Evolutionary conservation across 2,329 filamentous ascomycete species (phyloP).

Genomic region (Stagonosporopsis cucurbitacearum): DNA sequence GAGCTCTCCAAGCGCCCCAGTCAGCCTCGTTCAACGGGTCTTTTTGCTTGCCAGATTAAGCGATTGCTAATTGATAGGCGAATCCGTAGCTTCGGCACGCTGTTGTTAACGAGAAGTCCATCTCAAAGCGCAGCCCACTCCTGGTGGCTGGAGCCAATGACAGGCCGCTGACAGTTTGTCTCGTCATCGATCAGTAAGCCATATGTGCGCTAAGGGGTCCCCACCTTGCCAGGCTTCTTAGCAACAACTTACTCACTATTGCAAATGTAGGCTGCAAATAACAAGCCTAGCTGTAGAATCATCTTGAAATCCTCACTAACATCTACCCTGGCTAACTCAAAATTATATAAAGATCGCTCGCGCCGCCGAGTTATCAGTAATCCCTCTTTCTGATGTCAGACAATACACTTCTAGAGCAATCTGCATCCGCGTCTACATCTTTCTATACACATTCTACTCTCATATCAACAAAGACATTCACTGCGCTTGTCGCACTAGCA

Average conservation of each 20-base stretch:
- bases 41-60: conserved; percentile 3
- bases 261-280: conserved; percentile 36
- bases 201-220: conserved; percentile 13
- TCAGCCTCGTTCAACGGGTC: neutral
- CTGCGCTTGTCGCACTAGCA: conserved; percentile 43
- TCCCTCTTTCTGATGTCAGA: conserved; percentile 39
- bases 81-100: conserved; percentile 8
- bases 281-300: conserved; percentile 29
- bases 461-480: conserved; percentile 36
- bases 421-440: conserved; percentile 16
- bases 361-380: conserved; percentile 10
- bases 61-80: neutral
- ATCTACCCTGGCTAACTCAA: conserved; percentile 13
- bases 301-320: conserved; percentile 35
- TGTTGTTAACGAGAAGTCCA: conserved; percentile 8
- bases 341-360: conserved; percentile 36
- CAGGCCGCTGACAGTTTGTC: conserved; percentile 22
- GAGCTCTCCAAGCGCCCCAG: neutral
- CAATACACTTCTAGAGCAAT: conserved; percentile 28
- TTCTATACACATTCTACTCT: conserved; percentile 16
- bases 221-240: conserved; percentile 17
- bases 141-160: conserved; percentile 30
- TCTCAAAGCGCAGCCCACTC: conserved; percentile 2
- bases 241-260: conserved; percentile 45
- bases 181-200: conserved; percentile 46